Conservation (phyloP, 2,329 filamentous ascomycete genomes). For the Dactylonectria macrodidyma region DNA sequence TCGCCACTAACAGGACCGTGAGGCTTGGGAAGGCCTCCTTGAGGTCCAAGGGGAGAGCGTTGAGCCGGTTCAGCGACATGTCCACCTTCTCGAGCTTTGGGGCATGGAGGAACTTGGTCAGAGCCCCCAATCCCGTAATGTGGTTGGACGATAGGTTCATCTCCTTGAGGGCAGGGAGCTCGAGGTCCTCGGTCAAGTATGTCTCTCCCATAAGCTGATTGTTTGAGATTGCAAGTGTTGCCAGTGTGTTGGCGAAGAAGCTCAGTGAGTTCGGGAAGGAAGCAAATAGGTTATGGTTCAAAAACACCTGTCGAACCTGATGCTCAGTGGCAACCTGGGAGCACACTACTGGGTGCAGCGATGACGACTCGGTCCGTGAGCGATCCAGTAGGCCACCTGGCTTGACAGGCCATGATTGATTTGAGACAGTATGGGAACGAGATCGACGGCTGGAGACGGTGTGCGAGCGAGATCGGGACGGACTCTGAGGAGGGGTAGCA, state of each 20-base stretch:
- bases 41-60: constrained; percentile 74
- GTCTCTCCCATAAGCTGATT: constrained; percentile 78
- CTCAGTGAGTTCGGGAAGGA: constrained; percentile 79
- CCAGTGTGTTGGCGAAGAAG: constrained; percentile 79
- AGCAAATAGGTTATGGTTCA: constrained; percentile 84
- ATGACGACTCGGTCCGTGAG: constrained; percentile 75
- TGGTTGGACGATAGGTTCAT: constrained; percentile 83
- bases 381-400: constrained; percentile 77
- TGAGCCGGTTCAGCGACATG: constrained; percentile 85
- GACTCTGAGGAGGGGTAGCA: constrained; percentile 69
- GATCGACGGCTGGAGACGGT: constrained; percentile 62
- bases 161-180: constrained; percentile 82
- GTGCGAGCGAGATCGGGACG: constrained; percentile 63
- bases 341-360: constrained; percentile 70
- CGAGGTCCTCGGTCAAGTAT: constrained; percentile 77
- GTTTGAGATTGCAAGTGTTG: constrained; percentile 80
- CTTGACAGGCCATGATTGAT: constrained; percentile 69
- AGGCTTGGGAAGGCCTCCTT: constrained; percentile 79
- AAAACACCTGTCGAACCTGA: constrained; percentile 70
- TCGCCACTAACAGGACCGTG: constrained; percentile 78
- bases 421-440: constrained; percentile 62
- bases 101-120: constrained; percentile 78
- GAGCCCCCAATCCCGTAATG: constrained; percentile 77
- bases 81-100: constrained; percentile 84
- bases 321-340: constrained; percentile 69